Base-by-base conservation (phyloP, 495 filamentous ascomycete genomes). In the Echria macrotheca region DNA sequence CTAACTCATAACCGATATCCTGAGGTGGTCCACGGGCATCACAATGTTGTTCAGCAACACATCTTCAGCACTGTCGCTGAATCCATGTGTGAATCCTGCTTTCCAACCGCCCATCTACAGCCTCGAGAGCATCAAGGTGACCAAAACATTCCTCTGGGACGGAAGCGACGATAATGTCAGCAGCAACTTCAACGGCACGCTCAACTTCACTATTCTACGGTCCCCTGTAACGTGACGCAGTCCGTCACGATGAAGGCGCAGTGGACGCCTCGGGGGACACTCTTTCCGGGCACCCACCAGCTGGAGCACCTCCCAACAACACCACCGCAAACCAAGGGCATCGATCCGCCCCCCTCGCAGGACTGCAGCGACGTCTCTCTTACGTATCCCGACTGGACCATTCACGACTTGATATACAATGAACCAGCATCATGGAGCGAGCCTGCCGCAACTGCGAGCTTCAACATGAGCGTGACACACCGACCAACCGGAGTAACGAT, bases 51-150 rank as follows among this genome's bases (percentile, higher is more conserved):
- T 44, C 40, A 44, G 40, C 40, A 44, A 44, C 40, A 28, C 24
- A 21, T 44, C 40, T 25, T 28, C 21, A 11, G 40, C 40, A n/a
- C 22, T 26, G 4, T 12, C 40, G 40, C 40, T 28, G 18, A 44
- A 44, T 28, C 40, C 40, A 14, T 44, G 40, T 18, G 24, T 8
- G 11, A 44, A 44, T 24, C 22, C 40, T 11, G 14, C 24, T 24
- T 44, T 44, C 40, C 40, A 44, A 29, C 40, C 40, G n/a, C 40
- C 40, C 40, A 44, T 44, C 40, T 44, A 44, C 40, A n/a, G 22
- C 10, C n/a, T 44, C 22, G 24, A 18, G 3, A 29, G 29, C 22
- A 28, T 44, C 24, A 26, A 18, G 10, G 40, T 44, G 21, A 24
- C 15, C 22, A 44, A 29, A 24, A 4, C 24, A 2, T 44, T 44